phyloP scores from a whole-genome alignment of 352 stramenopile species.

The Lagenidium giganteum region DNA sequence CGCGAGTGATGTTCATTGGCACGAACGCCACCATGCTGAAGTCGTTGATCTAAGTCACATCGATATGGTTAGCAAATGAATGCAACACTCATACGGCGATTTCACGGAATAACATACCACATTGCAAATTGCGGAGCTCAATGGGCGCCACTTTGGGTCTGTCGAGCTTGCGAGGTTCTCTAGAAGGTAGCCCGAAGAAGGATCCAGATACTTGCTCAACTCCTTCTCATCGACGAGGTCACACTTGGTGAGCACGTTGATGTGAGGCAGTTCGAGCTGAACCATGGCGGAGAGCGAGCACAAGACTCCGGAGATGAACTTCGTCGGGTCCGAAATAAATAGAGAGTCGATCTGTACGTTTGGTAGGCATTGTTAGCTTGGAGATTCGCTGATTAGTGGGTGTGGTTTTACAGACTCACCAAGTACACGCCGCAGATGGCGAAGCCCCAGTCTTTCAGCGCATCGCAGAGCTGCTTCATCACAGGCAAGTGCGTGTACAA shows the following conservation, averaged over 20 bases:
- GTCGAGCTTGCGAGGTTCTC: conserved; percentile 78
- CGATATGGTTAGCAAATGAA: conserved; percentile 3
- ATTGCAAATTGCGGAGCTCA: conserved; percentile 82
- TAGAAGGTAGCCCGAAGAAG: conserved; percentile 77
- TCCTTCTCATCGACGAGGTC: conserved; percentile 89
- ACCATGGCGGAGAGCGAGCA: conserved; percentile 97
- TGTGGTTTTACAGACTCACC: conserved; percentile 22
- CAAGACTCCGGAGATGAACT: conserved; percentile 98
- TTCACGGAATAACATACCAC: conserved; percentile 41
- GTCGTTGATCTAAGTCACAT: conserved; percentile 80
- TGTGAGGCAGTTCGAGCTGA: conserved; percentile 96
- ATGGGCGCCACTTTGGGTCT: conserved; percentile 76
- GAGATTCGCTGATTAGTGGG: conserved; percentile 1
- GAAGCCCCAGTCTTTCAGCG: conserved; percentile 83
- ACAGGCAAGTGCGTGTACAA: conserved; percentile 89
- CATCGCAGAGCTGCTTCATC: conserved; percentile 86
- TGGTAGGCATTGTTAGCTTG: neutral
- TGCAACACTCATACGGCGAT: neutral
- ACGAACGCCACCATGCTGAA: conserved; percentile 98
- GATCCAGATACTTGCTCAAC: conserved; percentile 83
- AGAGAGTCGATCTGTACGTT: conserved; percentile 82
- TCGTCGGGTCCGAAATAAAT: conserved; percentile 94
- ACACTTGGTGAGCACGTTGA: conserved; percentile 92
- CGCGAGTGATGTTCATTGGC: conserved; percentile 95
- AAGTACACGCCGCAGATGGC: conserved; percentile 88